Evolutionary conservation across 1,284 basidiomycete genomes (phyloP).

Genomic region (Anthracocystis walkeri): DNA sequence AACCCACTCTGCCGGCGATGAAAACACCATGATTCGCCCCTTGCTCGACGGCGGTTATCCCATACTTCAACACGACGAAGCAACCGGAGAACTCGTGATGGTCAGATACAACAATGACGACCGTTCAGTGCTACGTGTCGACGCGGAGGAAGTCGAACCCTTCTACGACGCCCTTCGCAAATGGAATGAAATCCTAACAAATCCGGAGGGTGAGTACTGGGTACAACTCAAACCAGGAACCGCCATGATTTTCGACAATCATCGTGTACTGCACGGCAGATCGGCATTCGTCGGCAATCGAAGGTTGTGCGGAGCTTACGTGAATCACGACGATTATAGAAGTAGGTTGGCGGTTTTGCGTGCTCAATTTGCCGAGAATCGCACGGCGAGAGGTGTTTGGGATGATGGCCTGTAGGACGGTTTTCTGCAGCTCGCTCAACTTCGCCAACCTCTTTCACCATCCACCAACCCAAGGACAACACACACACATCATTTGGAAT

Average conservation of each 20-base stretch:
- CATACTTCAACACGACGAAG: conserved; percentile 71
- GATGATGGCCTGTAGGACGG: conserved; percentile 54
- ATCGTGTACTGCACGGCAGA: conserved; percentile 92
- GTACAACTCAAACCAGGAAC: conserved; percentile 86
- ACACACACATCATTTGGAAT: no score
- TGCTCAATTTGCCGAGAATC: conserved; percentile 32
- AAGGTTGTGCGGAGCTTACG: conserved; percentile 92
- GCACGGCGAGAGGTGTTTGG: conserved; percentile 50
- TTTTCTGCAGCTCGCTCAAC: no score
- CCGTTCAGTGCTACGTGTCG: conserved; percentile 70
- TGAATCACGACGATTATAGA: conserved; percentile 63
- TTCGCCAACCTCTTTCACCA: neutral
- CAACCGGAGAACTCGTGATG: conserved; percentile 77
- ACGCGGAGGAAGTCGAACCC: conserved; percentile 42
- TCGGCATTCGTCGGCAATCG: conserved; percentile 87
- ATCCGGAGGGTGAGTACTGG: conserved; percentile 89
- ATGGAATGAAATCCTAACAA: conserved; percentile 81
- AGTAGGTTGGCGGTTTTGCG: conserved; percentile 53
- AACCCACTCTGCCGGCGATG: conserved; percentile 80
- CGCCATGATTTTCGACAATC: conserved; percentile 89
- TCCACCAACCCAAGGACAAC: neutral
- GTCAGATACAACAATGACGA: conserved; percentile 97
- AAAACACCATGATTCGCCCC: conserved; percentile 59
- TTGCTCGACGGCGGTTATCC: conserved; percentile 57
- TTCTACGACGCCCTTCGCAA: conserved; percentile 85